Percentiles rank a stretch among this genome's conserved stretches.
Conservation (phyloP, 2,329 filamentous ascomycete genomes). For the Aspergillus clavatus region DNA sequence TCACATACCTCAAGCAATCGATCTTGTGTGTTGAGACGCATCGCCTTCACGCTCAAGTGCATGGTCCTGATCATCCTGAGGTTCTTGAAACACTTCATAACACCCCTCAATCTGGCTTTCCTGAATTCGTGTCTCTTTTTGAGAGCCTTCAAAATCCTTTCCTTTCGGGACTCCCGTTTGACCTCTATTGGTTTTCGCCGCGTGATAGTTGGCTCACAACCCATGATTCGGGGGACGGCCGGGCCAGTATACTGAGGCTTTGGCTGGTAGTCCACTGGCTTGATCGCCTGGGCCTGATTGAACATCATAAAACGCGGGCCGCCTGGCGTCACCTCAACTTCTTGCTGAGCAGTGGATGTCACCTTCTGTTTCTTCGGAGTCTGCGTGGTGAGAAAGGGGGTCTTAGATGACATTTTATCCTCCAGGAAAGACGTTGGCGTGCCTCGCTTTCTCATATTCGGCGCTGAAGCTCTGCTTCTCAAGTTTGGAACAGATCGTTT, state of each 20-base stretch:
- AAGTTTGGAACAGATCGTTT: background rate
- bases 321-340: background rate
- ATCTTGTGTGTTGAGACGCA: background rate
- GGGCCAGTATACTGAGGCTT: background rate
- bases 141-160: background rate
- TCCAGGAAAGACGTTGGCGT: too few relatives aligned
- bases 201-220: background rate
- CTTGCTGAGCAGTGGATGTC: background rate
- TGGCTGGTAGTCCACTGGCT: constrained; percentile 1
- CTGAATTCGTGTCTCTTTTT: background rate
- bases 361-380: background rate
- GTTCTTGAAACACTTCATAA: background rate
- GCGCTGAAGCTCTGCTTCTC: constrained; percentile 1
- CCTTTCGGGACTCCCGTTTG: background rate
- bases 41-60: background rate
- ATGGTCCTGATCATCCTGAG: background rate
- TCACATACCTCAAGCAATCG: background rate
- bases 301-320: constrained; percentile 7
- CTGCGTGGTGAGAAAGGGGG: background rate
- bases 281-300: background rate
- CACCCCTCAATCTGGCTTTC: background rate
- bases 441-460: background rate
- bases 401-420: background rate
- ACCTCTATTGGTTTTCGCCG: background rate
- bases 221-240: constrained; percentile 1